Evolutionary conservation across 768 basidiomycete species (phyloP), one percentile per base, ranked within the genome.

Genomic region (Coprinellus micaceus): DNA sequence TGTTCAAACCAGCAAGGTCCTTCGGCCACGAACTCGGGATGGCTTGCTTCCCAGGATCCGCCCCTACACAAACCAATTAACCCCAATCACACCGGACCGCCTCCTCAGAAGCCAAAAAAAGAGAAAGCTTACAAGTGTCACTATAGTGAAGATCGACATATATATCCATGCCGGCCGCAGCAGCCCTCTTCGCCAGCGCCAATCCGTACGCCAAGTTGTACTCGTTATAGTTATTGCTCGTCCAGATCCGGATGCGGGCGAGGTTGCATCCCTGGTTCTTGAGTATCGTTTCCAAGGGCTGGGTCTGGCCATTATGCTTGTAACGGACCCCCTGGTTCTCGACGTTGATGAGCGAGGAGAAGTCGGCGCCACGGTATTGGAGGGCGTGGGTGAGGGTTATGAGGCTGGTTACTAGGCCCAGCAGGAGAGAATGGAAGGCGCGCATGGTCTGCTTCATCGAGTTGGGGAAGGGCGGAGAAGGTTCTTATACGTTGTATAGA

Each of bases 191-290:
- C 4, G 78, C 83, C 39, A 85, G 67, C 0, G 74, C 73, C 22
- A 86, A 70, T 0, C 75, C 83, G 60, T 83, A 82, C 36, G 63
- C 68, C 53, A 82, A 64, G 59, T 77, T 80, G 63, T 84, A 84
- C 22, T 77, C 65, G 1, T 71, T 63, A 49, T 74, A 73, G 57
- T 74, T 74, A n/a, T 80, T 81, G 58, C 82, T 79, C 0, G 83
- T 85, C 85, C 85, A 86, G 26, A 86, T 67, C 12, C 85, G 73
- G 44, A 85, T 79, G 12, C 85, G 78, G 9, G 80, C 83, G 6
- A 83, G 69, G 58, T 85, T 85, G 44, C 74, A 71, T 29, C 84
- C 85, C 57, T 82, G 78, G 46, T 74, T 74, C 11, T 67, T 66
- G 6, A 85, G 69, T 53, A 86, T 85, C 0, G 70, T 75, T 61